phyloP scores from a whole-genome alignment of 495 filamentous ascomycete genomes.

The Neurospora sublineolata region DNA sequence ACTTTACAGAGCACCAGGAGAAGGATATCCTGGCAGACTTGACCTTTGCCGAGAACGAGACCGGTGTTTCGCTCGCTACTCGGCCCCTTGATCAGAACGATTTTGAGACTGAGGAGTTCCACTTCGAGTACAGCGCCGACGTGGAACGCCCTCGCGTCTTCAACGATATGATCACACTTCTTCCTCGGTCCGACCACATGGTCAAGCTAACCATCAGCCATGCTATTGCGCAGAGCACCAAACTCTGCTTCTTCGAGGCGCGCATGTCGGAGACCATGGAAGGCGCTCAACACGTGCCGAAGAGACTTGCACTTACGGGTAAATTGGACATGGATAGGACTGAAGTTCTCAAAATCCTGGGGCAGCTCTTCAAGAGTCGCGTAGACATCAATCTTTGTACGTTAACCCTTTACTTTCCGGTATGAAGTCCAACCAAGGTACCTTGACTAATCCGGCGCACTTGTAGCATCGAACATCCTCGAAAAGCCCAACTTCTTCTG shows the following conservation, averaged over 20 bases:
- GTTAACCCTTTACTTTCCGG: slow-evolving; percentile 14
- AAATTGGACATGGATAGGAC: slow-evolving; percentile 83
- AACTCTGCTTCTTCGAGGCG: slow-evolving; percentile 93
- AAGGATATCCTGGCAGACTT: slow-evolving; percentile 94
- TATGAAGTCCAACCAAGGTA: background rate
- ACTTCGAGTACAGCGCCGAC: slow-evolving; percentile 87
- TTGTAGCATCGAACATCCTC: slow-evolving; percentile 81
- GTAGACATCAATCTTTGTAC: slow-evolving; percentile 97
- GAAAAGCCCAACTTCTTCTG: slow-evolving; percentile 99
- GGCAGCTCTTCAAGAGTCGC: slow-evolving; percentile 79
- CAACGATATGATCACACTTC: slow-evolving; percentile 97
- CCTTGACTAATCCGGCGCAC: no score
- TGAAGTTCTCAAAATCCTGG: slow-evolving; percentile 85
- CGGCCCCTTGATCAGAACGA: slow-evolving; percentile 69
- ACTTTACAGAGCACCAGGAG: slow-evolving; percentile 89
- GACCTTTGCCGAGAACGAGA: slow-evolving; percentile 66
- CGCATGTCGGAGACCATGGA: slow-evolving; percentile 90
- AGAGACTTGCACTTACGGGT: slow-evolving; percentile 76
- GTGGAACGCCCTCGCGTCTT: slow-evolving; percentile 82
- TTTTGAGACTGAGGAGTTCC: slow-evolving; percentile 96
- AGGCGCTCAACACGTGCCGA: slow-evolving; percentile 83
- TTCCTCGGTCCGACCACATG: slow-evolving; percentile 88
- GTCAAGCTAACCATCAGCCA: slow-evolving; percentile 96
- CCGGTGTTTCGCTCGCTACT: slow-evolving; percentile 50
- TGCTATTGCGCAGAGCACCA: slow-evolving; percentile 94